phyloP scores from a whole-genome alignment of 306 rosid species.

The Corylus avellana region DNA sequence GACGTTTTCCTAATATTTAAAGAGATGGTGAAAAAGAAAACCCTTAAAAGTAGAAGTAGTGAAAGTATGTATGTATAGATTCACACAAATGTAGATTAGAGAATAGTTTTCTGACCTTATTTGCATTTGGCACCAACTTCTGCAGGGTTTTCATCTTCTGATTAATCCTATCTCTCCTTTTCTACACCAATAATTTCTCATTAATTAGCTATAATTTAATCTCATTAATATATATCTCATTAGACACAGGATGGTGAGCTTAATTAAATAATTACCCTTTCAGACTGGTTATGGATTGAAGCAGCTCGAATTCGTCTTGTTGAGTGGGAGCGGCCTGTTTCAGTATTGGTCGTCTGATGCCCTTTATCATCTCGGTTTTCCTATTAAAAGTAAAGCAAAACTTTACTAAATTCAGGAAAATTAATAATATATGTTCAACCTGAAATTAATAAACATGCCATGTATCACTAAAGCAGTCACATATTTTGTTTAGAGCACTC shows the following conservation, averaged over 20 bases:
- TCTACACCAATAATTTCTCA: conserved; percentile 26
- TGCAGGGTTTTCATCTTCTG: conserved; percentile 65
- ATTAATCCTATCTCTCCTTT: conserved; percentile 58
- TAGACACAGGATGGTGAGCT: not conserved
- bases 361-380: conserved; percentile 37
- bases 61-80: too few relatives aligned
- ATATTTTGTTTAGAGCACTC: too few relatives aligned
- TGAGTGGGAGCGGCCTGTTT: conserved; percentile 34
- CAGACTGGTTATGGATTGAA: conserved; percentile 60
- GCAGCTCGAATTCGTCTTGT: conserved; percentile 47
- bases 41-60: not conserved
- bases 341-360: conserved; percentile 30
- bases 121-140: conserved; percentile 64
- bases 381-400: conserved; percentile 5
- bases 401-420: too few relatives aligned
- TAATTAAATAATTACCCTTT: conserved; percentile 38
- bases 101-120: conserved; percentile 45
- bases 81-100: not conserved
- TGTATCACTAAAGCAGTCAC: too few relatives aligned
- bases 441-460: not conserved
- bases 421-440: not conserved
- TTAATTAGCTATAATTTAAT: not conserved
- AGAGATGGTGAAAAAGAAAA: not conserved
- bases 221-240: not conserved
- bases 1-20: not conserved